Evolutionary conservation across 2,329 filamentous ascomycete species (phyloP), one percentile per base, ranked within the genome.

Genomic region (Hymenoscyphus scutula): DNA sequence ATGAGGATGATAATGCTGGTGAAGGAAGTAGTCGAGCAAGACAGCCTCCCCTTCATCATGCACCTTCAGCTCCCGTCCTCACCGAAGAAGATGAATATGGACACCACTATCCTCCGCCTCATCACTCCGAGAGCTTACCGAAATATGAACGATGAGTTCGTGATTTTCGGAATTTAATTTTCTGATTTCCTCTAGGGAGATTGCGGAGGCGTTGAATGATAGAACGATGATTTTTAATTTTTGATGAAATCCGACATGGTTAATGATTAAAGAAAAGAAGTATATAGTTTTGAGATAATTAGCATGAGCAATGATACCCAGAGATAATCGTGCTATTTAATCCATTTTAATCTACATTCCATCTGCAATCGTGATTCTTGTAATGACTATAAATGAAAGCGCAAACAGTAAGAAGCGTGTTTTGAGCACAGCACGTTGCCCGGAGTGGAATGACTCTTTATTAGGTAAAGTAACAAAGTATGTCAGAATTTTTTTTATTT

Each of bases 11-110:
- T 65, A 66, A 74, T 70, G 61, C 71, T 64, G 72, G 72, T 2
- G 68, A 74, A 41, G 73, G 56, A 61, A 72, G 63, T 55, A 73
- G 67, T 38, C 59, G 68, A 51, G 38, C 41, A 27, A 23, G 29
- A 56, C 23, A n/a, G 23, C 53, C 13, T n/a, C 32, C 25, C 8
- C 5, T 54, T 5, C 64, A 59, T 58, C 59, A 29, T 10, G 78
- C 79, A 68, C 83, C 85, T 1, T 84, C 82, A 54, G 86, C 87
- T 5, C 87, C 86, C 3, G 75, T 80, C 29, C 75, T 89, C n/a
- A 74, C 77, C 38, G 81, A 87, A 54, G 80, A 86, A 61, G 80
- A 84, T 66, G 79, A 84, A 64, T 79, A 82, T 68, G 76, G 62
- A 38, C 51, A 60, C 6, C 65, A 67, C 13, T 68, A 67, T 62